Percentiles rank a stretch among this genome's conserved stretches.
phyloP scores from a whole-genome alignment of 225 moss, liverwort and hornwort species.

The Ulota crispa region DNA sequence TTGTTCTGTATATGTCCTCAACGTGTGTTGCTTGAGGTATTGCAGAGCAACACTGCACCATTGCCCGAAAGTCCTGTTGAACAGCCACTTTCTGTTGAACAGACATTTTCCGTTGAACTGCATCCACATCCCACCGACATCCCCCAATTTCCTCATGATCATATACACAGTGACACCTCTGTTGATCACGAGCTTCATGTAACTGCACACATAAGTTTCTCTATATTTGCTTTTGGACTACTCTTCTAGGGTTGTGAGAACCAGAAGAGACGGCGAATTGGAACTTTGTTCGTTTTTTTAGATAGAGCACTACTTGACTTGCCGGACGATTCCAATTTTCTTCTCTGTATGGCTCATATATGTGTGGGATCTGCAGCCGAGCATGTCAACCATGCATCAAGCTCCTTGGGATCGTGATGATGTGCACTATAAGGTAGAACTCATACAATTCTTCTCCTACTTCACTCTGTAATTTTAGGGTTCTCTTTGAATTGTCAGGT shows the following conservation, averaged over 20 bases:
- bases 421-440: conserved; percentile 43
- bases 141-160: conserved; percentile 14
- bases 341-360: conserved; percentile 3
- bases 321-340: background rate
- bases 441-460: background rate
- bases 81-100: conserved; percentile 4
- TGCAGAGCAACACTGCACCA: conserved; percentile 31
- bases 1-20: conserved; percentile 16
- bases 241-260: conserved; percentile 1
- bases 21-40: conserved; percentile 32
- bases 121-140: conserved; percentile 12
- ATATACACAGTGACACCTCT: conserved; percentile 17
- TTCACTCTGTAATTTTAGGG: background rate
- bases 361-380: conserved; percentile 36
- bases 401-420: conserved; percentile 69
- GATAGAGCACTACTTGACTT: background rate
- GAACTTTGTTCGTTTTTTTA: too few relatives aligned
- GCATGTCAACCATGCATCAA: conserved; percentile 40
- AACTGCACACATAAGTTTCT: conserved; percentile 40
- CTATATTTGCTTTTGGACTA: background rate
- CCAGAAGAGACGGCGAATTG: background rate
- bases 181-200: conserved; percentile 19
- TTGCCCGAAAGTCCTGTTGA: conserved; percentile 24
- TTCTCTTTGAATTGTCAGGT: background rate
- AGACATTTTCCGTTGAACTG: conserved; percentile 20